Evolutionary conservation across 2,329 filamentous ascomycete species (phyloP), one percentile per base, ranked within the genome.

Genomic region (Plectosphaerella plurivora): DNA sequence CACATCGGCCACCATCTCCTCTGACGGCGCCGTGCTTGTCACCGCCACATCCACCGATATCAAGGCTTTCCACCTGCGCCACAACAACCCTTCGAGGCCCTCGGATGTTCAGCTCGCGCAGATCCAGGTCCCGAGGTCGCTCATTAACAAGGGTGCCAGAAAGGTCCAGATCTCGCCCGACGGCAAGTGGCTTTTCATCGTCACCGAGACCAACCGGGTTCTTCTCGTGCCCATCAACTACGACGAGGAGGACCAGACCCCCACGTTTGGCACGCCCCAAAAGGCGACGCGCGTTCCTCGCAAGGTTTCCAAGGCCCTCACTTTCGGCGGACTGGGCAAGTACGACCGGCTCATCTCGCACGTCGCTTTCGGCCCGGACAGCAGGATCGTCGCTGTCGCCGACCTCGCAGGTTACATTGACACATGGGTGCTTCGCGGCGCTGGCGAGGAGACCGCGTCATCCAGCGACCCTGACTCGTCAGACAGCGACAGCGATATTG

Each of bases 351-450:
- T 79, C 45, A 84, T 97, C 58, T 85, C 81, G 36, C 87, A 89
- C 51, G 68, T 87, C 24, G 78, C 86, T 2, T 97, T 97, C 68
- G 92, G 91, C 10, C 76, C 85, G 5, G 88, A 96, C 65, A 90
- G 89, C 65, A 84, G 81, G 58, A 82, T 96, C 56, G 73, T 97
- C 46, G 91, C 88, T 9, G 82, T 86, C 28, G 86, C 87, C 47
- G 93, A 97, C 66, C 71, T 97, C 50, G 86, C 88, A 44, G 94
- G 94, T 44, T 91, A 86, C 68, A 77, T 97, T 33, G 92, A 97
- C 64, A 91, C 87, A 16, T 99, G 92, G 89, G 73, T 91, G 2
- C 70, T 96, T 51, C 78, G 83, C 63, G 71, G 71, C 66, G 65
- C 63, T 25, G 65, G 66, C 9, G 58, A 56, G 3, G 60, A 67